Evolutionary conservation across 495 filamentous ascomycete genomes (phyloP).

Genomic region (Neurospora tetrasperma): DNA sequence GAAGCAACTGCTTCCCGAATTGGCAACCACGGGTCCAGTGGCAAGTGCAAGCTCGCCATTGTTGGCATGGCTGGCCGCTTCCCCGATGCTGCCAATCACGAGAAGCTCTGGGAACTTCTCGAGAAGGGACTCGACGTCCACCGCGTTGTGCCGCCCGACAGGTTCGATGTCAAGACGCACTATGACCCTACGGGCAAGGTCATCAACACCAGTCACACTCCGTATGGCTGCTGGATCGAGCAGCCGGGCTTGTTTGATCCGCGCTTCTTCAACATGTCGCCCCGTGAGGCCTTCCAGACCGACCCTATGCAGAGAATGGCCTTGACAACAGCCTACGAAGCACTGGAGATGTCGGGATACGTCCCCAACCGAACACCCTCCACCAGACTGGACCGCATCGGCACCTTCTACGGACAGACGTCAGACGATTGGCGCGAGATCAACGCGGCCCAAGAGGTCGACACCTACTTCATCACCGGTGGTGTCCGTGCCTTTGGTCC

Average conservation of each 20-base stretch:
- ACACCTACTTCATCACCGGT: slow-evolving; percentile 89
- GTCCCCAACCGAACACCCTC: slow-evolving; percentile 80
- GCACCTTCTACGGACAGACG: slow-evolving; percentile 88
- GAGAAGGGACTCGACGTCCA: slow-evolving; percentile 54
- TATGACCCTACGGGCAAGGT: slow-evolving; percentile 63
- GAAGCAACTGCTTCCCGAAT: slow-evolving; percentile 24
- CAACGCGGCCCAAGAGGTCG: slow-evolving; percentile 80
- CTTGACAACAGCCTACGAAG: slow-evolving; percentile 77
- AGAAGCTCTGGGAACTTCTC: slow-evolving; percentile 63
- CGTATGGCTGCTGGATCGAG: slow-evolving; percentile 83
- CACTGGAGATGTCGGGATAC: slow-evolving; percentile 83
- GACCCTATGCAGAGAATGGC: slow-evolving; percentile 86
- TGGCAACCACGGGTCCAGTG: slow-evolving; percentile 33
- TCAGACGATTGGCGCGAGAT: slow-evolving; percentile 90
- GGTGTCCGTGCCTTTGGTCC: slow-evolving; percentile 81
- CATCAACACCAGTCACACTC: slow-evolving; percentile 73
- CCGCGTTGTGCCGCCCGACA: slow-evolving; percentile 53
- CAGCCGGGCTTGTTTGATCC: slow-evolving; percentile 79
- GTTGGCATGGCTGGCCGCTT: slow-evolving; percentile 71
- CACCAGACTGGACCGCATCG: slow-evolving; percentile 72
- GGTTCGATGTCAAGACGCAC: slow-evolving; percentile 72
- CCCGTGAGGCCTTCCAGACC: slow-evolving; percentile 77
- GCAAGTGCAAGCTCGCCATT: slow-evolving; percentile 50
- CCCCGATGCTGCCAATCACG: slow-evolving; percentile 54
- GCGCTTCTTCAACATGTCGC: slow-evolving; percentile 92